These are phyloP conservation scores for Paspalum notatum DNA, from an alignment of 176 grass and related monocot species.

Conservation along the genomic window DNA sequence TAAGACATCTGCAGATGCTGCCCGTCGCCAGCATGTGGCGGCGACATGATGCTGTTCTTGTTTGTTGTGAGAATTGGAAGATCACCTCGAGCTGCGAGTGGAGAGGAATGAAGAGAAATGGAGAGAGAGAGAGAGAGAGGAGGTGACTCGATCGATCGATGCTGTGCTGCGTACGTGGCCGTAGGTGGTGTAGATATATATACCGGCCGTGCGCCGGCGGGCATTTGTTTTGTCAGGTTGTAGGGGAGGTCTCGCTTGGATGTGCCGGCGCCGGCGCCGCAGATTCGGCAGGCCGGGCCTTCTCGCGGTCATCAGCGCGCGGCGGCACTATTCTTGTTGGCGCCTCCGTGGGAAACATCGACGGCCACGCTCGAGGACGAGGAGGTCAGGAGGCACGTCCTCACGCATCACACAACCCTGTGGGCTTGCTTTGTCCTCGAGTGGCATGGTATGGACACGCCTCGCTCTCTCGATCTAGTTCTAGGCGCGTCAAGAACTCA, in stretches of 20 bases:
- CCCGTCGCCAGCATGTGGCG: background rate
- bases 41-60: slow-evolving; percentile 19
- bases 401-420: background rate
- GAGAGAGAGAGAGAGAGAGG: background rate
- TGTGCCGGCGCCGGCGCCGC: background rate
- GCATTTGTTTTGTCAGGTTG: slow-evolving; percentile 1
- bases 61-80: background rate
- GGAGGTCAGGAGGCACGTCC: too few species aligned
- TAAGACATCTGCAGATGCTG: slow-evolving; percentile 12
- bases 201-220: too few species aligned
- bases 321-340: slow-evolving; percentile 23
- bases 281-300: slow-evolving; percentile 5
- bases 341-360: slow-evolving; percentile 4
- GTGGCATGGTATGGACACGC: too few species aligned
- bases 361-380: background rate
- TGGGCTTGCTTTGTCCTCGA: too few species aligned
- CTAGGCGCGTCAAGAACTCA: too few species aligned
- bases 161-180: too few species aligned
- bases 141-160: too few species aligned
- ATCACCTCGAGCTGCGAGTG: background rate
- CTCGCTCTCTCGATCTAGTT: too few species aligned
- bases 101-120: too few species aligned
- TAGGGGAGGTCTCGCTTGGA: background rate
- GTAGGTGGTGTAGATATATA: background rate
- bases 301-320: slow-evolving; percentile 38